These are phyloP conservation scores for Skeletonema tropicum DNA, from an alignment of 108 stramenopile species.

Conservation along the genomic window DNA sequence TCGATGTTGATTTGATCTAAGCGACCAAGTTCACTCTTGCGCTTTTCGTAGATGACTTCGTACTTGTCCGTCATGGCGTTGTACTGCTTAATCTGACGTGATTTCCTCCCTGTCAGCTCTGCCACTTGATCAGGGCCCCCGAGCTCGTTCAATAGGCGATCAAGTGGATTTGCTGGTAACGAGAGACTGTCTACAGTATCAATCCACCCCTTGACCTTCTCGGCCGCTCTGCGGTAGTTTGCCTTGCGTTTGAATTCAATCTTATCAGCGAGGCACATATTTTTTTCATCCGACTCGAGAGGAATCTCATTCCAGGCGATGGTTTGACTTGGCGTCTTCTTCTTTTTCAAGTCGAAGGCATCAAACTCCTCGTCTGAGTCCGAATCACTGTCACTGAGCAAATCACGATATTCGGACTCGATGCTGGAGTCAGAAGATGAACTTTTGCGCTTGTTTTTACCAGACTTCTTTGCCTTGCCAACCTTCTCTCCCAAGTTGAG, in stretches of 20 bases:
- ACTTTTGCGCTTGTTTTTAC: slow-evolving; percentile 5
- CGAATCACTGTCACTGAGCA: slow-evolving; percentile 15
- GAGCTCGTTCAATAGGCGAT: slow-evolving; percentile 50
- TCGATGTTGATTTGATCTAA: slow-evolving; percentile 64
- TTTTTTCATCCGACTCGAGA: slow-evolving; percentile 3
- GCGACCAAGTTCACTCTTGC: slow-evolving; percentile 30
- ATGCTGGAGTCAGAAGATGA: slow-evolving; percentile 4
- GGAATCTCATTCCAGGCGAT: slow-evolving; percentile 47
- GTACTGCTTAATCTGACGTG: slow-evolving; percentile 33
- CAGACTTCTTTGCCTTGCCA: not conserved
- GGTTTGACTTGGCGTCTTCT: slow-evolving; percentile 7
- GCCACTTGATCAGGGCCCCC: slow-evolving; percentile 48
- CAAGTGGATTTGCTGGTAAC: slow-evolving; percentile 50
- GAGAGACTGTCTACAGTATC: slow-evolving; percentile 5
- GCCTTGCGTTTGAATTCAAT: slow-evolving; percentile 23
- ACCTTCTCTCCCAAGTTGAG: slow-evolving; percentile 5
- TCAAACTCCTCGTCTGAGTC: slow-evolving; percentile 13
- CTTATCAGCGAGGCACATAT: slow-evolving; percentile 3
- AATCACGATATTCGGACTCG: slow-evolving; percentile 8
- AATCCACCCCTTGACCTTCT: slow-evolving; percentile 11
- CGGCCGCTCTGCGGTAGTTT: slow-evolving; percentile 8
- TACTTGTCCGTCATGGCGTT: slow-evolving; percentile 21
- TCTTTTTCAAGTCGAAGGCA: slow-evolving; percentile 8
- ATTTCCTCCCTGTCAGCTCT: slow-evolving; percentile 60
- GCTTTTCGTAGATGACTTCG: slow-evolving; percentile 36